Conservation (phyloP, 2,329 filamentous ascomycete genomes). For the Paecilomyces formosus region DNA sequence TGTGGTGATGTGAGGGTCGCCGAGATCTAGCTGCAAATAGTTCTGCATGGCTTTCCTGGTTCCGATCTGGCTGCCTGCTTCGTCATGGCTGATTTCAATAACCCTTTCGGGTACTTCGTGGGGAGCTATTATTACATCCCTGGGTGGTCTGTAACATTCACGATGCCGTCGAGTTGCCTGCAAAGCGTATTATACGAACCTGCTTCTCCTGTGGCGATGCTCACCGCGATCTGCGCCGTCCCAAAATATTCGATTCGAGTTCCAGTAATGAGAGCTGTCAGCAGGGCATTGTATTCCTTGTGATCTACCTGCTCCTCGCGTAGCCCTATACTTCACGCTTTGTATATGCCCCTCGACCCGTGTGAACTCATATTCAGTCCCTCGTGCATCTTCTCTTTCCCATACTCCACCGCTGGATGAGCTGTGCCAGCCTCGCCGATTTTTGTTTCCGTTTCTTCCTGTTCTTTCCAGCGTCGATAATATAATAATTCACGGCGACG, state of each 20-base stretch:
- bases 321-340: not conserved
- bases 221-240: not conserved
- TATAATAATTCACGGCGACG: not conserved
- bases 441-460: not conserved
- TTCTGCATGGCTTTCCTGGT: not conserved
- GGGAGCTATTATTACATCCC: not conserved
- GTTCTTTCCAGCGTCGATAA: not conserved
- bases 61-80: not conserved
- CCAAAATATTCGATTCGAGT: not conserved
- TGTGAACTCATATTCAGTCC: not conserved
- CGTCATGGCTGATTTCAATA: not conserved
- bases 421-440: not conserved
- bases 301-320: not conserved
- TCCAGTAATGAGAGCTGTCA: not conserved
- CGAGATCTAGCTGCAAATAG: not conserved
- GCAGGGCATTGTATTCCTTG: not conserved
- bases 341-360: not conserved
- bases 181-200: not conserved
- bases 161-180: not conserved
- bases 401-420: not conserved
- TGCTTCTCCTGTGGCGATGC: not conserved
- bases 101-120: not conserved
- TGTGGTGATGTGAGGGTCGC: not conserved
- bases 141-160: not conserved
- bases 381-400: not conserved